Evolutionary conservation across 2,329 filamentous ascomycete genomes (phyloP).

Genomic region (Bipolaris oryzae): DNA sequence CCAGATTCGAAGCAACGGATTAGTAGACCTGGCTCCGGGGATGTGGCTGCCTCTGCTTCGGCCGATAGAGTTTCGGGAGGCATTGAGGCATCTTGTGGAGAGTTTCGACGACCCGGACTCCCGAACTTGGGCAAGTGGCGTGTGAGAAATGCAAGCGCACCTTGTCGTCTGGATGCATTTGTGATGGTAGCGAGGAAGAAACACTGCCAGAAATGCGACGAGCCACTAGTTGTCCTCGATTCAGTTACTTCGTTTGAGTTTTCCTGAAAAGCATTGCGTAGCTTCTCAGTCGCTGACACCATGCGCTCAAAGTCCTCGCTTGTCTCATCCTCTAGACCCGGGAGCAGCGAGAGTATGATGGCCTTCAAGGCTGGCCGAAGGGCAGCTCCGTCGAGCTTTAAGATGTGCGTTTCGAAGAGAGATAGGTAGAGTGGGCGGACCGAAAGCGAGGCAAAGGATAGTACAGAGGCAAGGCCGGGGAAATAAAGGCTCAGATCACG

Average conservation of each 20-base stretch:
- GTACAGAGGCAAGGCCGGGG: conserved; percentile 83
- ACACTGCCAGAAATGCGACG: conserved; percentile 97
- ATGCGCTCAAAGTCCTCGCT: conserved; percentile 96
- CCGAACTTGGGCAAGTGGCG: conserved; percentile 78
- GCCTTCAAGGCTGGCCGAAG: conserved; percentile 89
- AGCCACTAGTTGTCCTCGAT: conserved; percentile 55
- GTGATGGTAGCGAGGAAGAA: conserved; percentile 94
- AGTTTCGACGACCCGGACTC: conserved; percentile 21
- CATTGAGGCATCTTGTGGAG: conserved; percentile 21
- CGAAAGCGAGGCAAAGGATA: conserved; percentile 93
- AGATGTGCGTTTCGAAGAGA: conserved; percentile 79
- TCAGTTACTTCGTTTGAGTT: conserved; percentile 57
- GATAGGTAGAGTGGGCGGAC: conserved; percentile 86
- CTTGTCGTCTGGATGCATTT: conserved; percentile 80
- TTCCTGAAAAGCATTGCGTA: conserved; percentile 70
- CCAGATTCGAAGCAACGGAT: conserved; percentile 92
- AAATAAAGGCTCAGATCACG: conserved; percentile 86
- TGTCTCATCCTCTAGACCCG: conserved; percentile 92
- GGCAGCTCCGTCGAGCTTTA: conserved; percentile 71
- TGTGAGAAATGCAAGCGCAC: conserved; percentile 83
- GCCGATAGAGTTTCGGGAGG: conserved; percentile 49
- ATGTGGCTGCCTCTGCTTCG: conserved; percentile 71
- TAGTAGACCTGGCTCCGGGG: conserved; percentile 88
- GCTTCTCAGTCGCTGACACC: conserved; percentile 74
- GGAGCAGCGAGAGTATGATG: conserved; percentile 84